Percentiles rank a stretch among this genome's conserved stretches.
Conservation (phyloP, 2,329 filamentous ascomycete genomes). For the Aspergillus tubingensis region DNA sequence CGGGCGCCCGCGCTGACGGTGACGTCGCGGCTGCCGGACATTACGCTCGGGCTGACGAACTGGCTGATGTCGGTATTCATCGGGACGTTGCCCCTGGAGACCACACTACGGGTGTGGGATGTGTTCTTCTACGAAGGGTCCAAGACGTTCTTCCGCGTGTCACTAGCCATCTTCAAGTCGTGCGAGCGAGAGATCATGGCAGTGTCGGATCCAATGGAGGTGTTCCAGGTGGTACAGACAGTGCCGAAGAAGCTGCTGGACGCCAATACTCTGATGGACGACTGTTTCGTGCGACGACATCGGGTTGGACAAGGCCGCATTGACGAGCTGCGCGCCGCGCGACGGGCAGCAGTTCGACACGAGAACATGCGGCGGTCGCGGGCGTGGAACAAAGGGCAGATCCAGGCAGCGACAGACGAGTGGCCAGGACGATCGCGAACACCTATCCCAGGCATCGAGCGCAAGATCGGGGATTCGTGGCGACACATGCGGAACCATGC, state of each 20-base stretch:
- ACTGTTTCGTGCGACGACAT: conserved; percentile 77
- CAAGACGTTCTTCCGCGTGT: conserved; percentile 89
- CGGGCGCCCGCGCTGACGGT: conserved; percentile 47
- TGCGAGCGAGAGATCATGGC: conserved; percentile 78
- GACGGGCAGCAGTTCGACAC: conserved; percentile 54
- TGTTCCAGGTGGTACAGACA: conserved; percentile 90
- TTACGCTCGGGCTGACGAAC: conserved; percentile 87
- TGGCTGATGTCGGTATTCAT: conserved; percentile 99
- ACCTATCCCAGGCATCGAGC: conserved; percentile 32
- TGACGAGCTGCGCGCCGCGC: conserved; percentile 71
- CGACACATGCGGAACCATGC: conserved; percentile 39
- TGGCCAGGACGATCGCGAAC: conserved; percentile 33
- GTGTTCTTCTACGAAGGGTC: conserved; percentile 94
- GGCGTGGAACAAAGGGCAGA: conserved; percentile 37
- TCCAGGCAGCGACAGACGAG: conserved; percentile 36
- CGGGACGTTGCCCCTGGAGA: conserved; percentile 87
- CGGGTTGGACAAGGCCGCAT: conserved; percentile 80
- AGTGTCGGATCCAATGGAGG: conserved; percentile 86
- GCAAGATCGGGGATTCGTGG: conserved; percentile 37
- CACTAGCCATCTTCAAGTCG: conserved; percentile 85
- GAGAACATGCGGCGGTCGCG: conserved; percentile 44
- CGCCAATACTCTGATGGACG: conserved; percentile 77
- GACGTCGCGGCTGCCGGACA: conserved; percentile 70
- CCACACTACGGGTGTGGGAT: conserved; percentile 90
- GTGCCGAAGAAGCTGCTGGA: conserved; percentile 80